Conservation (phyloP, 2,329 filamentous ascomycete genomes). For the Nannizziopsis arthrosporioides region DNA sequence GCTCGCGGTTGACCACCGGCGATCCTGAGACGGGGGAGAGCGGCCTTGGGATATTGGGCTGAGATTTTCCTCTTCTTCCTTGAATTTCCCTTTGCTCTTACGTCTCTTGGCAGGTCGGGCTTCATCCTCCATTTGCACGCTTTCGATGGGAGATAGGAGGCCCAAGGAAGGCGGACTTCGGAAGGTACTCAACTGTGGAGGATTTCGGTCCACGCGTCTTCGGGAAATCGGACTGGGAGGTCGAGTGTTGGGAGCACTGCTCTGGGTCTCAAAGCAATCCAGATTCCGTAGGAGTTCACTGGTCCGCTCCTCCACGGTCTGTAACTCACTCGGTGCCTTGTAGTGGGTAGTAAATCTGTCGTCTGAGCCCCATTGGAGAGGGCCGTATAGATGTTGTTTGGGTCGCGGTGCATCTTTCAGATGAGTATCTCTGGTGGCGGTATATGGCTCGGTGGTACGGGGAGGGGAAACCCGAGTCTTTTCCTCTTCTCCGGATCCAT, state of each 20-base stretch:
- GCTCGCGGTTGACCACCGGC: constrained; percentile 12
- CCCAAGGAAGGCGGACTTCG: neutral
- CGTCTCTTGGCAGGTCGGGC: constrained; percentile 37
- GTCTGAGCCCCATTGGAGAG: constrained; percentile 58
- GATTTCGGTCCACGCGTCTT: constrained; percentile 11
- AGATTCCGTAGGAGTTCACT: constrained; percentile 46
- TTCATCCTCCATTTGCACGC: constrained; percentile 27
- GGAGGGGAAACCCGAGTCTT: neutral
- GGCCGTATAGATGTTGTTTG: constrained; percentile 19
- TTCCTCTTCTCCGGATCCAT: constrained; percentile 1
- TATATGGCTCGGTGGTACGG: constrained; percentile 1
- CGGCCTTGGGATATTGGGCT: neutral
- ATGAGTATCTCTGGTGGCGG: neutral
- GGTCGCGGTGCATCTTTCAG: constrained; percentile 17
- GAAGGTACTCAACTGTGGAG: constrained; percentile 4
- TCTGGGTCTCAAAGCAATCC: constrained; percentile 45
- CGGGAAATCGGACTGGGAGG: constrained; percentile 43
- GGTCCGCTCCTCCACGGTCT: constrained; percentile 47
- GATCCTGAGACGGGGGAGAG: constrained; percentile 5
- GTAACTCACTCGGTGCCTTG: constrained; percentile 44
- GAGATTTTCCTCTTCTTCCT: constrained; percentile 32
- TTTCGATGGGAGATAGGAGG: constrained; percentile 2
- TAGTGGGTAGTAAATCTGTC: constrained; percentile 53
- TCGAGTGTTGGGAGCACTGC: constrained; percentile 49
- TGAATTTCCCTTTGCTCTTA: constrained; percentile 43